Percentiles rank a stretch among this genome's conserved stretches.
Evolutionary conservation across 176 grass and related monocot genomes (phyloP).

Genomic region (Oryza australiensis): DNA sequence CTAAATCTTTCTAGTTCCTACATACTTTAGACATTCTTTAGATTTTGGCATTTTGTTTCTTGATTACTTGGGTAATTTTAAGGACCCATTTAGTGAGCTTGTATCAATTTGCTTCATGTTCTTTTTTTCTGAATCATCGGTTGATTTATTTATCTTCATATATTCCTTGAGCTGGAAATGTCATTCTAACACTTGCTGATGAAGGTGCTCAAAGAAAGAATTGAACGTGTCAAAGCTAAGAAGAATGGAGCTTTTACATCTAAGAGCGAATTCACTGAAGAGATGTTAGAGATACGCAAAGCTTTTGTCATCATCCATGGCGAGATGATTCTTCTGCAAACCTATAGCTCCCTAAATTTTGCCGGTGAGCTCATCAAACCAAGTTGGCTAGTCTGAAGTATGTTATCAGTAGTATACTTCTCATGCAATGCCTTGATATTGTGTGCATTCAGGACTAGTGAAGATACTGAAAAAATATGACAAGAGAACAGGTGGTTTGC

Average conservation of each 20-base stretch:
- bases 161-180: background rate
- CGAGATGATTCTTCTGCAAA: constrained; percentile 95
- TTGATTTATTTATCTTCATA: background rate
- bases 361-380: constrained; percentile 53
- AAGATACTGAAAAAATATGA: constrained; percentile 98
- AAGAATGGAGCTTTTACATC: constrained; percentile 64
- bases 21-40: background rate
- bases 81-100: background rate
- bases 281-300: constrained; percentile 91
- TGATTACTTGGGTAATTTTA: background rate
- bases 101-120: background rate
- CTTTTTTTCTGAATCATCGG: background rate
- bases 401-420: background rate
- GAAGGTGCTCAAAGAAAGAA: constrained; percentile 90
- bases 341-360: constrained; percentile 94
- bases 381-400: background rate
- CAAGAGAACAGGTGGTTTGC: constrained; percentile 82
- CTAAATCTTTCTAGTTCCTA: background rate
- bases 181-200: background rate
- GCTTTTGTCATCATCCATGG: constrained; percentile 96
- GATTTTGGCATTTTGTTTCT: background rate
- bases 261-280: constrained; percentile 71
- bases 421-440: background rate
- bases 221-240: constrained; percentile 70
- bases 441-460: constrained; percentile 65